Conservation (phyloP, 176 grass and related monocot genomes). For the Oryza glumipatula region DNA sequence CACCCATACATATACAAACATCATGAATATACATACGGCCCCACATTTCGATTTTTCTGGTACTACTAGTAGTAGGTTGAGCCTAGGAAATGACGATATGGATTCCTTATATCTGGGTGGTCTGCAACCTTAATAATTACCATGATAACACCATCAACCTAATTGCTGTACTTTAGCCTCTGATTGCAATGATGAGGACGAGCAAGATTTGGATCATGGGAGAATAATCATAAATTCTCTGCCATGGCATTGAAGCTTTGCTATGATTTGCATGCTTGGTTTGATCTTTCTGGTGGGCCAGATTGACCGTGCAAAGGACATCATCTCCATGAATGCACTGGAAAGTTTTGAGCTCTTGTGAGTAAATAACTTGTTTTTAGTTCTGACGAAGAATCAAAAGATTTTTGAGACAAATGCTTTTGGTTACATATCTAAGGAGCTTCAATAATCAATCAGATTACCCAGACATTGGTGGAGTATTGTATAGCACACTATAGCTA, state of each 20-base stretch:
- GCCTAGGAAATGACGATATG: not conserved
- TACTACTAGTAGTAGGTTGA: not conserved
- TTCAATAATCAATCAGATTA: not conserved
- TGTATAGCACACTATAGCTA: not conserved
- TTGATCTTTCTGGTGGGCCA: not conserved
- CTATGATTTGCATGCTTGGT: not conserved
- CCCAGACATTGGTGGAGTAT: not conserved
- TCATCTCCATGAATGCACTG: slow-evolving; percentile 24
- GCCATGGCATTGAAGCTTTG: slow-evolving; percentile 44
- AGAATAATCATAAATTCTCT: slow-evolving; percentile 53
- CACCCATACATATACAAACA: slow-evolving; percentile 50
- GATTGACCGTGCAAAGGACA: slow-evolving; percentile 6
- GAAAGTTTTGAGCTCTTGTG: slow-evolving; percentile 31
- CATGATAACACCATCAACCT: not conserved
- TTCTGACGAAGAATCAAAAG: not conserved
- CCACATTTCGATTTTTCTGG: not conserved
- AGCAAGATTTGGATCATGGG: slow-evolving; percentile 44
- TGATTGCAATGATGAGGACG: slow-evolving; percentile 40
- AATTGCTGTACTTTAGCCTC: not conserved
- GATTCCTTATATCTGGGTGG: not conserved
- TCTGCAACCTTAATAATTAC: not conserved
- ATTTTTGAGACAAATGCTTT: slow-evolving; percentile 6
- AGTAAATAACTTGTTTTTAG: slow-evolving; percentile 1
- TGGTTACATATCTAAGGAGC: slow-evolving; percentile 21
- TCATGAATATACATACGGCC: slow-evolving; percentile 33